Base-by-base conservation (phyloP, 2,329 filamentous ascomycete species). In the Apiospora arundinis region DNA sequence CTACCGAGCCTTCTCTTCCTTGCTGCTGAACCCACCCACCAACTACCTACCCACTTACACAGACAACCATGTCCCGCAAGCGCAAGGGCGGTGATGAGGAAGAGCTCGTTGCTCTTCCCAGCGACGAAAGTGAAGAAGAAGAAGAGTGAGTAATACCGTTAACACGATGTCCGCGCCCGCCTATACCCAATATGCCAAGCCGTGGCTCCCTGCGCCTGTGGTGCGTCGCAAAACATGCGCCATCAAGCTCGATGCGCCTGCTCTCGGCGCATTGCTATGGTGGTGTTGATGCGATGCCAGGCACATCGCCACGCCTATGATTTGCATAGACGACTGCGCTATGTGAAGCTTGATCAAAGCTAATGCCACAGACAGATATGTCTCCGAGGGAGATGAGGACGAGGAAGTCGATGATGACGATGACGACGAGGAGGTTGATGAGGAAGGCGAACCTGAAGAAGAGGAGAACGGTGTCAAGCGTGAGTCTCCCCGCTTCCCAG, bases 121-220 rank as follows among this genome's bases (percentile, higher is more conserved):
- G 79, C 60, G 79, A 81, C 48, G 78, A 79, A 71, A 80, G 78
- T 42, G 79, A 81, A 72, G 79, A 81, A 70, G 79, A 81, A 78
- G 79, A 81, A 69, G 79, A 80, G 79, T 81, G 76, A 77, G 79
- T 79, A 65, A 4, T 3, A 63, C 56, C n/a, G 18, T 63, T 18
- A 12, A 18, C 56, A n/a, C 49, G 49, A 12, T 21, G 3, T 5
- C 25, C 4, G 48, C 25, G 49, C 49, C 25, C 32, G 8, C 16
- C 28, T 32, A 25, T 2, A 3, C 56, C 28, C 28, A 14, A 8
- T 11, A 21, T 18, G 32, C 32, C 32, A 23, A 40, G 18, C 18
- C 12, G 32, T 63, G 9, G 32, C 14, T 21, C 32, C 6, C 25
- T 14, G 7, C 56, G 8, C 9, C 56, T 23, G 32, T 16, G 4